Conservation (phyloP, 176 grass and related monocot species). For the barley (Hordeum vulgare) region DNA sequence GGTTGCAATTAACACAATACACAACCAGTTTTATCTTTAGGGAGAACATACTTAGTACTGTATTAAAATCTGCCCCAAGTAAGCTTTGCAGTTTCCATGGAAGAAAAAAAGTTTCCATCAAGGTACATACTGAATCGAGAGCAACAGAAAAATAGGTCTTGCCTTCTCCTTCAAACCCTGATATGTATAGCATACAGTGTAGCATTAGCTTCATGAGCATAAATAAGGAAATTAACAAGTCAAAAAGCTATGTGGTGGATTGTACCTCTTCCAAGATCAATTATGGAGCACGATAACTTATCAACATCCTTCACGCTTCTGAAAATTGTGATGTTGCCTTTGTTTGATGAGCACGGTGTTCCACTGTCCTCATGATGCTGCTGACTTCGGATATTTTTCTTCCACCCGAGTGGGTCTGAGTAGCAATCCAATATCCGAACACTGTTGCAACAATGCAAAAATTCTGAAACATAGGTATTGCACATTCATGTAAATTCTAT, state of each 20-base stretch:
- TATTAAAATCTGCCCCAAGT: background rate
- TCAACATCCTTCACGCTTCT: conserved; percentile 55
- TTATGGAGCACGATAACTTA: conserved; percentile 40
- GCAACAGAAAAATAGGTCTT: conserved; percentile 60
- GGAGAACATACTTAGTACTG: conserved; percentile 6
- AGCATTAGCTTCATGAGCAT: background rate
- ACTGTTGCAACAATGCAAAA: conserved; percentile 29
- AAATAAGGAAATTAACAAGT: conserved; percentile 5
- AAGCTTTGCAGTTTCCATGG: conserved; percentile 3
- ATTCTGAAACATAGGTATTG: background rate
- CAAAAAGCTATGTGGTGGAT: background rate
- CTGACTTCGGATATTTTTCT: conserved; percentile 34
- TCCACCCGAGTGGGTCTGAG: conserved; percentile 85
- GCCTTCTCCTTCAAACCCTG: conserved; percentile 58
- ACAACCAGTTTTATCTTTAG: background rate
- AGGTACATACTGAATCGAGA: conserved; percentile 57
- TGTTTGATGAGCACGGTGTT: conserved; percentile 1
- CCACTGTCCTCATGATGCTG: conserved; percentile 5
- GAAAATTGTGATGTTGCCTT: conserved; percentile 32
- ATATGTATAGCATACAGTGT: conserved; percentile 3
- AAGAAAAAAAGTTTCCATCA: background rate
- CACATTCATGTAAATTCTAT: background rate
- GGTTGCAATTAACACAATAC: background rate
- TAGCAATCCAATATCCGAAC: conserved; percentile 78
- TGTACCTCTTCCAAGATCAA: conserved; percentile 65